Conservation (phyloP, 257 asterid species). For the Nicotiana otophora region DNA sequence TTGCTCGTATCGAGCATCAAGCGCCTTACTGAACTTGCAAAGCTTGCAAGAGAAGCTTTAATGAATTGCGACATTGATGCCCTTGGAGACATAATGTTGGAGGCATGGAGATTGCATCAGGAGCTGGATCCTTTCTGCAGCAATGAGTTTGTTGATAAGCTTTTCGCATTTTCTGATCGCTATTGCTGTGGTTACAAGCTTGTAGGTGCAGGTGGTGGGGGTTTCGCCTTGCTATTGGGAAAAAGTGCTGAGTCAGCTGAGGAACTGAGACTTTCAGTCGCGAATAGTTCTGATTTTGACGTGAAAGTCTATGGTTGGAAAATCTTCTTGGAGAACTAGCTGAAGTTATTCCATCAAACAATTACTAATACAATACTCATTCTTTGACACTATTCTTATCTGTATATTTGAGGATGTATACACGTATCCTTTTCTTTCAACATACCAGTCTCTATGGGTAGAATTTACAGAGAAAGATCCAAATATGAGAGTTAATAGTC, state of each 20-base stretch:
- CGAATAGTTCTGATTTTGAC: slow-evolving; percentile 42
- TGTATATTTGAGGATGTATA: background rate
- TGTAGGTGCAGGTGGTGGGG: slow-evolving; percentile 99
- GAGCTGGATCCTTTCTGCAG: slow-evolving; percentile 98
- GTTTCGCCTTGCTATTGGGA: slow-evolving; percentile 77
- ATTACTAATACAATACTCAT: background rate
- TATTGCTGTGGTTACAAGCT: slow-evolving; percentile 86
- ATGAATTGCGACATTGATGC: slow-evolving; percentile 78
- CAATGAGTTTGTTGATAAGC: slow-evolving; percentile 73
- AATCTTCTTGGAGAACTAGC: slow-evolving; percentile 38
- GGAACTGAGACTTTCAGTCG: slow-evolving; percentile 39
- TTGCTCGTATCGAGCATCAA: slow-evolving; percentile 84
- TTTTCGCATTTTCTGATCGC: slow-evolving; percentile 55
- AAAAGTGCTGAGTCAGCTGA: slow-evolving; percentile 61
- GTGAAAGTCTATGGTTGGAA: slow-evolving; percentile 70
- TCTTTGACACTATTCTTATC: background rate
- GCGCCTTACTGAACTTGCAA: slow-evolving; percentile 83
- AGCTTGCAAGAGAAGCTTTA: slow-evolving; percentile 80
- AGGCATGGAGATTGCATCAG: slow-evolving; percentile 96
- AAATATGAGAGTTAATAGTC: background rate
- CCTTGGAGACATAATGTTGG: slow-evolving; percentile 68
- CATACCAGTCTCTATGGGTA: background rate
- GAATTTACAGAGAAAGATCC: background rate
- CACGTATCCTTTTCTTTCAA: background rate
- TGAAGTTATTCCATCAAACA: background rate